phyloP scores from a whole-genome alignment of 2,329 filamentous ascomycete genomes.

The Lachnellula subtilissima region DNA sequence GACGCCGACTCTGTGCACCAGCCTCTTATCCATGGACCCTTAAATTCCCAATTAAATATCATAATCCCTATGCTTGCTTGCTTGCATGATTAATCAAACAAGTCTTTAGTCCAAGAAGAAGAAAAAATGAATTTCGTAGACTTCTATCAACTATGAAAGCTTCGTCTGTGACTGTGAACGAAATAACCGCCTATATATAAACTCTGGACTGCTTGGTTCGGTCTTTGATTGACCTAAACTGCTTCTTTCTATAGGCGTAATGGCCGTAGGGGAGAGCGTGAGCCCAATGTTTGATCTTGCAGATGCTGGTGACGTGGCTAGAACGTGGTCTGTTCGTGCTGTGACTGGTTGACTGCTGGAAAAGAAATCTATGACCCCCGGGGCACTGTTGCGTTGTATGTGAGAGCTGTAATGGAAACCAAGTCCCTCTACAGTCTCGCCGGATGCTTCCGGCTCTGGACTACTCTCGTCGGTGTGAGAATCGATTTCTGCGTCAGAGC shows the following conservation, averaged over 20 bases:
- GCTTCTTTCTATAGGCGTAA: slow-evolving; percentile 6
- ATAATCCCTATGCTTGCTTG: too few relatives aligned
- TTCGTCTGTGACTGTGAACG: slow-evolving; percentile 4
- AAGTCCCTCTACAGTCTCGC: slow-evolving; percentile 6
- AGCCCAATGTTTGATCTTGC: slow-evolving; percentile 8
- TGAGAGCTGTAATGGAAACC: slow-evolving; percentile 8
- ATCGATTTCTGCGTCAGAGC: slow-evolving; percentile 28
- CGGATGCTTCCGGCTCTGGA: slow-evolving; percentile 18
- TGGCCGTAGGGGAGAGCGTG: slow-evolving; percentile 3
- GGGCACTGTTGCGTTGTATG: background rate
- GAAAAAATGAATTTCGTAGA: background rate
- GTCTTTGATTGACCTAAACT: background rate
- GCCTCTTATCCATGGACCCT: too few relatives aligned
- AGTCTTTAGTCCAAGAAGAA: background rate
- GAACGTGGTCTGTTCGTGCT: slow-evolving; percentile 22
- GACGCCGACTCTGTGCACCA: too few relatives aligned
- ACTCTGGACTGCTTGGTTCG: slow-evolving; percentile 15
- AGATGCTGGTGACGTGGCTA: slow-evolving; percentile 25
- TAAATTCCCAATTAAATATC: too few relatives aligned
- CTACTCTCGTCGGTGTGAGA: slow-evolving; percentile 29
- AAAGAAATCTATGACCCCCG: slow-evolving; percentile 24
- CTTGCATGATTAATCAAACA: background rate
- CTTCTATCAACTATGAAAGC: background rate
- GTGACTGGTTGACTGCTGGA: slow-evolving; percentile 27
- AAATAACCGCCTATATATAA: slow-evolving; percentile 15